phyloP scores from a whole-genome alignment of 257 asterid genomes.

The Petunia secreta region DNA sequence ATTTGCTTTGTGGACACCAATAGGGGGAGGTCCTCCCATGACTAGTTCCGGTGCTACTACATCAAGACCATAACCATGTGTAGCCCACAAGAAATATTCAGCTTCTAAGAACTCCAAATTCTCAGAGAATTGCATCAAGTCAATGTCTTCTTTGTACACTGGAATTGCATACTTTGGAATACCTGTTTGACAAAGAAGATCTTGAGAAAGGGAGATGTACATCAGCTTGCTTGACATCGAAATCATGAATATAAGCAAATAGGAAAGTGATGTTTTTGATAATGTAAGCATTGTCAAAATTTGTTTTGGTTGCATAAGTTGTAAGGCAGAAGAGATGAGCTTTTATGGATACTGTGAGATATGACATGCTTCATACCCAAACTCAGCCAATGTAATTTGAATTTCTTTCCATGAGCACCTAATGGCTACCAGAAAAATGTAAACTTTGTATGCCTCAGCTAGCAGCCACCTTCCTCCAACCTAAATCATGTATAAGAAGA shows the following conservation, averaged over 20 bases:
- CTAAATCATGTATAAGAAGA: neutral
- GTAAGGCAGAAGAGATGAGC: slow-evolving; percentile 18
- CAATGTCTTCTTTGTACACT: slow-evolving; percentile 32
- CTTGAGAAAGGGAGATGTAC: neutral
- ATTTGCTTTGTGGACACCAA: slow-evolving; percentile 50
- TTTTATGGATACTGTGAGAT: neutral
- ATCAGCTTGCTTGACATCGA: neutral
- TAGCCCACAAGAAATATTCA: slow-evolving; percentile 44
- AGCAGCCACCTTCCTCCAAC: slow-evolving; percentile 15
- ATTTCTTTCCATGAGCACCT: slow-evolving; percentile 2
- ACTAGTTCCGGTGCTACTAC: slow-evolving; percentile 40
- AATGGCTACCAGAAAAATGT: slow-evolving; percentile 15
- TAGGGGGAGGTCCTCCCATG: slow-evolving; percentile 55
- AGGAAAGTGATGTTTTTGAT: slow-evolving; percentile 14
- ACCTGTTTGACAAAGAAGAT: slow-evolving; percentile 24
- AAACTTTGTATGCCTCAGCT: slow-evolving; percentile 2
- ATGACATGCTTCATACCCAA: neutral
- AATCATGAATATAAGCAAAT: neutral
- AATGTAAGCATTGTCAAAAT: neutral
- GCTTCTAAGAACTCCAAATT: slow-evolving; percentile 56
- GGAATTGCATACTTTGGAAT: slow-evolving; percentile 30
- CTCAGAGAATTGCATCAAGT: slow-evolving; percentile 46
- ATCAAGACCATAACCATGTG: slow-evolving; percentile 55
- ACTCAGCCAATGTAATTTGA: neutral
- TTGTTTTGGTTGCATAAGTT: neutral